These are phyloP conservation scores for Globisporangium irregulare DNA, from an alignment of 352 stramenopile genomes.

Conservation along the genomic window DNA sequence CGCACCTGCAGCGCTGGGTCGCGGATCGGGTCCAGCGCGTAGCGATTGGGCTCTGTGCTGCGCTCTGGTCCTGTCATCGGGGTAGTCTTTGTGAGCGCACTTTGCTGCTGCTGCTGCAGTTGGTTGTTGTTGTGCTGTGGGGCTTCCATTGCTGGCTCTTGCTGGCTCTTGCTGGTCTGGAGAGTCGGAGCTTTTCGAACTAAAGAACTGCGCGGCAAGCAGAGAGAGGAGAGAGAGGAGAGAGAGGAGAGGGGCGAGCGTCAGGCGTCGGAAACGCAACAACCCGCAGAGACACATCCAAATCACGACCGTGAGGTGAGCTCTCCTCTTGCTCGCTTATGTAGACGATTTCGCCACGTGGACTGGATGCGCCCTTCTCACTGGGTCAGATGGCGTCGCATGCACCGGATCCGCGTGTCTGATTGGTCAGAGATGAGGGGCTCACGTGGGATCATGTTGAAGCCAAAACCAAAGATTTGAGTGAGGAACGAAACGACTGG, in stretches of 20 bases:
- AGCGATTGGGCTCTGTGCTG: not conserved
- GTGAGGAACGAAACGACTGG: not conserved
- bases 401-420: not conserved
- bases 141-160: not conserved
- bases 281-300: not conserved
- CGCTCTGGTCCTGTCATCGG: not conserved
- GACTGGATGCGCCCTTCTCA: not conserved
- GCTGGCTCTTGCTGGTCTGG: not conserved
- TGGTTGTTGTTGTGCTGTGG: not conserved
- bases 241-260: not conserved
- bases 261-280: conserved; percentile 4
- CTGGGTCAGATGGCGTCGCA: not conserved
- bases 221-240: not conserved
- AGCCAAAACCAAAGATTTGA: not conserved
- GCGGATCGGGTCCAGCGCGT: conserved; percentile 75
- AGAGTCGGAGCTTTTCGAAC: not conserved
- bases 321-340: not conserved
- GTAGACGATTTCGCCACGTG: conserved; percentile 3
- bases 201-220: not conserved
- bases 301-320: not conserved
- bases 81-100: not conserved
- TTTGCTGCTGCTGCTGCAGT: conserved; percentile 4
- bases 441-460: conserved; percentile 5
- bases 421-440: not conserved
- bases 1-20: conserved; percentile 89